Conservation (phyloP, 345 rosid species). For the Ceriops decandra region DNA sequence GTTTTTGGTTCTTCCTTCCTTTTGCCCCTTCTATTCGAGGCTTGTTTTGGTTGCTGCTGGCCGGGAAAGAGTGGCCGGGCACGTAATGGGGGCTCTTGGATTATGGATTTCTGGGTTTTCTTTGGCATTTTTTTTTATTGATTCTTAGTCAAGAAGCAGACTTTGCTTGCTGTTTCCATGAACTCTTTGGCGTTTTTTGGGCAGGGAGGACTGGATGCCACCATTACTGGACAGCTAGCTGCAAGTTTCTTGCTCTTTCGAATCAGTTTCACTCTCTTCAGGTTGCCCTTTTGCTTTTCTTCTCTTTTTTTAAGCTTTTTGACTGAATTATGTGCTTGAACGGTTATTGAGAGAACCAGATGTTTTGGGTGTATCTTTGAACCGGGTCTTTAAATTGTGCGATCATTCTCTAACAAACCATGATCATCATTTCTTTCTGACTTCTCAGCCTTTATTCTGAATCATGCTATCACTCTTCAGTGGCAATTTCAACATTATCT, state of each 20-base stretch:
- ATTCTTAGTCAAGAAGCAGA: constrained; percentile 13
- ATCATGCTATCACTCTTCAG: neutral
- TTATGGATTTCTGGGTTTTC: constrained; percentile 12
- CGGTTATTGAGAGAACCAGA: constrained; percentile 22
- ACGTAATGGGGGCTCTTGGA: constrained; percentile 15
- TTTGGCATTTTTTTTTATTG: neutral
- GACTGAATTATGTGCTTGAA: constrained; percentile 6
- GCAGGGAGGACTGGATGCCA: constrained; percentile 12
- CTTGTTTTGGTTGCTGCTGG: constrained; percentile 19
- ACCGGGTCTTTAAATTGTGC: too few relatives aligned
- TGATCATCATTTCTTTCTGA: too few relatives aligned
- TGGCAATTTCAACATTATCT: neutral
- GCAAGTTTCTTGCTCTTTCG: constrained; percentile 14
- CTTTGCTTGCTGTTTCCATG: constrained; percentile 6
- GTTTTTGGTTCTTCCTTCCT: neutral
- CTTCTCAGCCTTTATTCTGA: neutral
- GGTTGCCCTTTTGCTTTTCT: constrained; percentile 24
- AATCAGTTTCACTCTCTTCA: constrained; percentile 17
- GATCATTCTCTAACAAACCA: too few relatives aligned
- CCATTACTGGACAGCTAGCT: constrained; percentile 4
- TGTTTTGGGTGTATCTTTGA: neutral
- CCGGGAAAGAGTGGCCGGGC: constrained; percentile 2
- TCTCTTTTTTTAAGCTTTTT: neutral
- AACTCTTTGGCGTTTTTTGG: constrained; percentile 10
- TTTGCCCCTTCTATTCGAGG: neutral